A percentile compares a stretch with the other conserved stretches of the same genome.
These are phyloP conservation scores for Petunia secreta DNA, from an alignment of 257 asterid species.

Conservation along the genomic window DNA sequence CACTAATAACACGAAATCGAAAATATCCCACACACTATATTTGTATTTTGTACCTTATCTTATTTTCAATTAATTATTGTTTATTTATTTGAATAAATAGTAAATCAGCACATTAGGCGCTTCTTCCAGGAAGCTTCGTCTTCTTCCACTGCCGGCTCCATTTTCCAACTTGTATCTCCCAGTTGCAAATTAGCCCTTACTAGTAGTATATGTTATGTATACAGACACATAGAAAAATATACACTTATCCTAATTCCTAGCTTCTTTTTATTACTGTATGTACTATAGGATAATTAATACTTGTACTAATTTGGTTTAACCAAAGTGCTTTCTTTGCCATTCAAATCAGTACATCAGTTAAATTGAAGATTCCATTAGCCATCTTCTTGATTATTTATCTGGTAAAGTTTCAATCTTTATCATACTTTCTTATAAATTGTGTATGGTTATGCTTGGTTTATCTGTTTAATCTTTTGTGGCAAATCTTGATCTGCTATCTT, in stretches of 20 bases:
- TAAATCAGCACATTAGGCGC: constrained; percentile 32
- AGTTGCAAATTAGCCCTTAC: not conserved
- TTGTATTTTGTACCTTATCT: not conserved
- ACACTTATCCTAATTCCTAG: not conserved
- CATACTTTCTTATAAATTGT: not conserved
- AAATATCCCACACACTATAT: not conserved
- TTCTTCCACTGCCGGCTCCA: constrained; percentile 32
- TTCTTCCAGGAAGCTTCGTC: constrained; percentile 71
- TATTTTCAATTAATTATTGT: not conserved
- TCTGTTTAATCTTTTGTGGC: not conserved
- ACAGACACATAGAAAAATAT: not conserved
- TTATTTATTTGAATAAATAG: not conserved
- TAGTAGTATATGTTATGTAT: not conserved
- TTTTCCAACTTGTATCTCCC: not conserved
- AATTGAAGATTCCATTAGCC: constrained; percentile 1
- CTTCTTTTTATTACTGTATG: constrained; percentile 14
- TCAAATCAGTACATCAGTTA: not conserved
- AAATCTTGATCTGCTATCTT: constrained; percentile 28
- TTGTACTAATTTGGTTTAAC: not conserved
- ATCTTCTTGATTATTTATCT: not conserved
- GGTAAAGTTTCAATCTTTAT: constrained; percentile 27
- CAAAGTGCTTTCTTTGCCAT: not conserved
- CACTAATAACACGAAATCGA: not conserved
- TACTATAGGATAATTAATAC: not conserved
- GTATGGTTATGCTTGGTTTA: not conserved